Percentiles rank a stretch among this genome's conserved stretches.
These are phyloP conservation scores for Orobanche coerulescens DNA, from an alignment of 257 asterid species.

Conservation along the genomic window DNA sequence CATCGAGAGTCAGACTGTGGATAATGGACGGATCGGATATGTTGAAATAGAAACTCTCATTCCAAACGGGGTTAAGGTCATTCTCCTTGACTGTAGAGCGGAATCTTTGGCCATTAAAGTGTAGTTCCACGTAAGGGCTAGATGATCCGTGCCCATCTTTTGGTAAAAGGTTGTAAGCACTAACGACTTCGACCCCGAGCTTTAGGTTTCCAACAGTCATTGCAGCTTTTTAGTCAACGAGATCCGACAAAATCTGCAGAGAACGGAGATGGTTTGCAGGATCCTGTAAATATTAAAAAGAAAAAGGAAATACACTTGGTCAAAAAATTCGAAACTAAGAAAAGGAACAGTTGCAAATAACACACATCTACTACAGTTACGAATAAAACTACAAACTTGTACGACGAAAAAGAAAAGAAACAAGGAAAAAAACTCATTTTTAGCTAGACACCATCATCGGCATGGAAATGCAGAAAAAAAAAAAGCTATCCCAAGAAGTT, in stretches of 20 bases:
- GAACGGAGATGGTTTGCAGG: constrained; percentile 19
- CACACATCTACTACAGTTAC: constrained; percentile 6
- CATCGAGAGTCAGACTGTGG: constrained; percentile 53
- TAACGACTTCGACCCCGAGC: constrained; percentile 70
- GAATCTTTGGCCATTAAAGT: constrained; percentile 63
- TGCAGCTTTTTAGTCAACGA: constrained; percentile 8
- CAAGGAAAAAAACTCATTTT: not conserved
- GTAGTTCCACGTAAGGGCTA: constrained; percentile 66
- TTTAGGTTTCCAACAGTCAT: constrained; percentile 60
- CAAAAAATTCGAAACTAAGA: not conserved
- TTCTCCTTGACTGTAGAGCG: constrained; percentile 73
- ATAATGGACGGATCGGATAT: constrained; percentile 65
- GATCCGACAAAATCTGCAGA: constrained; percentile 10
- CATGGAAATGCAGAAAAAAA: constrained; percentile 1
- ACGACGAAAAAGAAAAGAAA: not conserved
- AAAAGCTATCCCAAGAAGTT: not conserved
- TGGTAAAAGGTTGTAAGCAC: constrained; percentile 80
- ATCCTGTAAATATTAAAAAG: constrained; percentile 20
- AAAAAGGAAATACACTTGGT: constrained; percentile 3
- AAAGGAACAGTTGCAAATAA: not conserved
- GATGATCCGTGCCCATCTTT: constrained; percentile 95
- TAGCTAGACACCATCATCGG: not conserved
- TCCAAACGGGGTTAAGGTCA: constrained; percentile 82
- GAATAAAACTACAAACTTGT: not conserved
- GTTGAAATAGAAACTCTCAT: constrained; percentile 77